Evolutionary conservation across 2,329 filamentous ascomycete genomes (phyloP).

Genomic region (Raffaelea arxii): DNA sequence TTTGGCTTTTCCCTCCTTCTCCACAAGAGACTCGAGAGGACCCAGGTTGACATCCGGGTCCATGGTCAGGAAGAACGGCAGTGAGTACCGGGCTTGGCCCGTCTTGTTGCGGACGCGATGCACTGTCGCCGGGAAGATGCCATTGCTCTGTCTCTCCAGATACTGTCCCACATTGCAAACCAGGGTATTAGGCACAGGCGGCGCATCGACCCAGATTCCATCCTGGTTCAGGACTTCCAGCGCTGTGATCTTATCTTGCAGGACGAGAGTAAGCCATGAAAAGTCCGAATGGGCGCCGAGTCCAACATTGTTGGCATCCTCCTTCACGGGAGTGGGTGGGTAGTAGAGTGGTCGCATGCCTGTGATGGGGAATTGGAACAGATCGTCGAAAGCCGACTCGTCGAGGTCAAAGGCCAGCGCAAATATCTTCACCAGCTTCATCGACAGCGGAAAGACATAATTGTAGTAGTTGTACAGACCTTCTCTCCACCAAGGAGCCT

Average conservation of each 20-base stretch:
- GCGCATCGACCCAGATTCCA: constrained; percentile 23
- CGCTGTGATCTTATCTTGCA: constrained; percentile 31
- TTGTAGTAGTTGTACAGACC: constrained; percentile 25
- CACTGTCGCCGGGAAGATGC: constrained; percentile 35
- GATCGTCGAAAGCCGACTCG: constrained; percentile 25
- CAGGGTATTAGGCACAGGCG: constrained; percentile 15
- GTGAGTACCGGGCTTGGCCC: constrained; percentile 33
- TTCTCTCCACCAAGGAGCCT: constrained; percentile 21
- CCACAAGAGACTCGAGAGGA: background rate
- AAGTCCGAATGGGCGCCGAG: constrained; percentile 38
- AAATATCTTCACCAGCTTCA: constrained; percentile 12
- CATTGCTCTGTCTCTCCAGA: constrained; percentile 39
- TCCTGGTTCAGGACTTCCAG: constrained; percentile 28
- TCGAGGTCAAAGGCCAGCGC: constrained; percentile 13
- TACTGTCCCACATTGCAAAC: constrained; percentile 45
- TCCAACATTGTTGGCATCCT: constrained; percentile 18
- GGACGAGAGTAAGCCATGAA: constrained; percentile 34
- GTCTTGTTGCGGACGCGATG: constrained; percentile 38
- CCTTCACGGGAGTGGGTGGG: constrained; percentile 13
- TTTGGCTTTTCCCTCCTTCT: background rate
- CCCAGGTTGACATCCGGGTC: constrained; percentile 26
- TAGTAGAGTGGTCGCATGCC: constrained; percentile 18
- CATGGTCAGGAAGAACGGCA: constrained; percentile 47
- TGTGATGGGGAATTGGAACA: constrained; percentile 24
- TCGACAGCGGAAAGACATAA: constrained; percentile 9